phyloP scores from a whole-genome alignment of 163 green algal species.

The Scenedesmus sp. region DNA sequence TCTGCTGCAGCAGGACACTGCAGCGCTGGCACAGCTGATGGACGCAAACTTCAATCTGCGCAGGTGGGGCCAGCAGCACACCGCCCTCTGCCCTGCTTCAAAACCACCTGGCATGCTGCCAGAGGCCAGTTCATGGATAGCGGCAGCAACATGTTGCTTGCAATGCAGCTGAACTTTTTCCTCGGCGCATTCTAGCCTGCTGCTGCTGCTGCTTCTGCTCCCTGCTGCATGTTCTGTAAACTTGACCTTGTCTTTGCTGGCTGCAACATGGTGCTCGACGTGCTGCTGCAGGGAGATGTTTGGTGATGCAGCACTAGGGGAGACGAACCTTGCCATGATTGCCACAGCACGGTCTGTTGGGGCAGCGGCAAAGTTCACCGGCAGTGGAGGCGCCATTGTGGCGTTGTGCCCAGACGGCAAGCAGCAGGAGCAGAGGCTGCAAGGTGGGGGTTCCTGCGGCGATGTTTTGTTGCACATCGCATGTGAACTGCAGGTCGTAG shows the following conservation, averaged over 20 bases:
- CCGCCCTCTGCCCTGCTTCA: no score
- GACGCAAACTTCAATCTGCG: conserved; percentile 76
- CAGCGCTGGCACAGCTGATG: conserved; percentile 73
- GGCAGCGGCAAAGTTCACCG: conserved; percentile 84
- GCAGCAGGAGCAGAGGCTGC: conserved; percentile 43
- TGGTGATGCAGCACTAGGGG: conserved; percentile 76
- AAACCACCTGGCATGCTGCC: no score
- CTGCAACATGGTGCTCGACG: not conserved
- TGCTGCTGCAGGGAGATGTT: conserved; percentile 68
- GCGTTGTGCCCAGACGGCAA: conserved; percentile 64
- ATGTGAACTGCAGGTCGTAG: no score
- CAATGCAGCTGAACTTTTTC: no score
- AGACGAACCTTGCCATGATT: conserved; percentile 79
- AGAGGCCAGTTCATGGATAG: no score
- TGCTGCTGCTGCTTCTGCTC: no score
- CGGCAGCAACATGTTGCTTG: not conserved
- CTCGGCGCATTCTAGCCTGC: no score
- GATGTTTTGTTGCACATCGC: no score
- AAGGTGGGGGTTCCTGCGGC: conserved; percentile 14
- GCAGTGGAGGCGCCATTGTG: conserved; percentile 84
- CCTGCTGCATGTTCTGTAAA: not conserved
- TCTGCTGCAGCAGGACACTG: conserved; percentile 56
- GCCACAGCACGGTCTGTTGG: conserved; percentile 58
- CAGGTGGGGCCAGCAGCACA: conserved; percentile 35
- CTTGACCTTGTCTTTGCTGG: no score